Conservation (phyloP, 257 asterid species). For the Plectranthus barbatus region DNA sequence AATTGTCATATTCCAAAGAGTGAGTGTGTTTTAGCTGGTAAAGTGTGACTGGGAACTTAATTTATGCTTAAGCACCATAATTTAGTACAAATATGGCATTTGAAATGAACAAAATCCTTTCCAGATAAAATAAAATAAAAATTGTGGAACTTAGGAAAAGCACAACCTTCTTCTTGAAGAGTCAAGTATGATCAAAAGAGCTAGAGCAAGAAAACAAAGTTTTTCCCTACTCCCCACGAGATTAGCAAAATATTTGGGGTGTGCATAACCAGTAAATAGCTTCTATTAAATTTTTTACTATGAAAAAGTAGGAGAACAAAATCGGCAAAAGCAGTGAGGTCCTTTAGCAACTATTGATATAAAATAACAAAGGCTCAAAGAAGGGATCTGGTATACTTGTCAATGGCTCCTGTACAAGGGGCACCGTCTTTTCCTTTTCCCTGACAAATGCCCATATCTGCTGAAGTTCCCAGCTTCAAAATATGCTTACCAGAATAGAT, state of each 20-base stretch:
- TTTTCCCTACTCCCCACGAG: background rate
- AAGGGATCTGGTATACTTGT: constrained; percentile 43
- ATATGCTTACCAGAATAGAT: constrained; percentile 64
- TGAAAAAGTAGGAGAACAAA: background rate
- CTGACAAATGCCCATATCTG: constrained; percentile 75
- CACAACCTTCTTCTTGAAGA: background rate
- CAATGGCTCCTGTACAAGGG: constrained; percentile 51
- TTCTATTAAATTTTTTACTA: background rate
- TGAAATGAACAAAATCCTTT: background rate
- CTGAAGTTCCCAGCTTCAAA: constrained; percentile 67
- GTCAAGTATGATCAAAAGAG: background rate
- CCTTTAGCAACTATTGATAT: background rate
- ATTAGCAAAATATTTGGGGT: background rate
- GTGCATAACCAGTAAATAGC: background rate
- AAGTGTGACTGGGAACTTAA: background rate
- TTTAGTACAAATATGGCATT: background rate
- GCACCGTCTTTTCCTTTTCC: constrained; percentile 67
- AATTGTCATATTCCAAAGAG: background rate
- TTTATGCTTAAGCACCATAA: background rate
- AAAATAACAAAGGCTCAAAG: constrained; percentile 1
- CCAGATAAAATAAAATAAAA: background rate
- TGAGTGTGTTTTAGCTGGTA: background rate
- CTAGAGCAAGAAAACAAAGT: background rate
- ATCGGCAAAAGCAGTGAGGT: background rate
- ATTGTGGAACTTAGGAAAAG: background rate